These are phyloP conservation scores for Prillingera fragicola DNA, from an alignment of 1,284 basidiomycete genomes.

Conservation along the genomic window DNA sequence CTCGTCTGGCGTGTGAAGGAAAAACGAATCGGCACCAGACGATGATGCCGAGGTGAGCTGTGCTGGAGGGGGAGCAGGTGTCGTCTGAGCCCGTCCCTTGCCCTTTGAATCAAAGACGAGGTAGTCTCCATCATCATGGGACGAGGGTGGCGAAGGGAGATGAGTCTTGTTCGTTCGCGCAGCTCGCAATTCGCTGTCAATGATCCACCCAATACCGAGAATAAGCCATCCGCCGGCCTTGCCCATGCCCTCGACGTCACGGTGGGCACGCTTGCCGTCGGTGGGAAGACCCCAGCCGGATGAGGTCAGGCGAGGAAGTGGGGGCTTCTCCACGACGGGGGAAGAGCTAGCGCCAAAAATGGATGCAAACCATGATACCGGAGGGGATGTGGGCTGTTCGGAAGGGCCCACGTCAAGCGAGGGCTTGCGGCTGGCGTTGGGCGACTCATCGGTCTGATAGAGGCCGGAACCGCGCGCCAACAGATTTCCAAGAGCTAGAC, in stretches of 20 bases:
- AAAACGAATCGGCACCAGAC: slow-evolving; percentile 10
- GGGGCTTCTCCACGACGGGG: slow-evolving; percentile 1
- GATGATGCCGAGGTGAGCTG: too few relatives aligned
- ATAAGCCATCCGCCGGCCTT: slow-evolving; percentile 42
- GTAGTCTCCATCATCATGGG: slow-evolving; percentile 11
- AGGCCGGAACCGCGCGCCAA: slow-evolving; percentile 33
- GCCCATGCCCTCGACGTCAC: slow-evolving; percentile 41
- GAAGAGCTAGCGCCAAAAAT: slow-evolving; percentile 13
- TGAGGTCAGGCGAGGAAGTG: not conserved
- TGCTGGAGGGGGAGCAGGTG: slow-evolving; percentile 3
- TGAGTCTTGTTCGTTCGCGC: not conserved
- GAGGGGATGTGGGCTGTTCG: slow-evolving; percentile 3
- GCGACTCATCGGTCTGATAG: slow-evolving; percentile 12
- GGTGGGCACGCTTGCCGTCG: slow-evolving; percentile 37
- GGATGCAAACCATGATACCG: slow-evolving; percentile 15
- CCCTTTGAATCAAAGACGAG: slow-evolving; percentile 17
- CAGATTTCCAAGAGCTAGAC: slow-evolving; percentile 40
- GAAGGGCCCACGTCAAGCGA: not conserved
- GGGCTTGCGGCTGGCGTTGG: not conserved
- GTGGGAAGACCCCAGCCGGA: slow-evolving; percentile 38
- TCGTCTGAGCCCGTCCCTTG: slow-evolving; percentile 7
- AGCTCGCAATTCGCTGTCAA: slow-evolving; percentile 21
- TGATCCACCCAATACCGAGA: slow-evolving; percentile 37
- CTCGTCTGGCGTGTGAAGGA: slow-evolving; percentile 12
- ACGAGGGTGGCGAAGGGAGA: too few relatives aligned